Percentiles rank a stretch among this genome's conserved stretches.
Conservation (phyloP, 495 filamentous ascomycete species). For the Penicillium soppii region DNA sequence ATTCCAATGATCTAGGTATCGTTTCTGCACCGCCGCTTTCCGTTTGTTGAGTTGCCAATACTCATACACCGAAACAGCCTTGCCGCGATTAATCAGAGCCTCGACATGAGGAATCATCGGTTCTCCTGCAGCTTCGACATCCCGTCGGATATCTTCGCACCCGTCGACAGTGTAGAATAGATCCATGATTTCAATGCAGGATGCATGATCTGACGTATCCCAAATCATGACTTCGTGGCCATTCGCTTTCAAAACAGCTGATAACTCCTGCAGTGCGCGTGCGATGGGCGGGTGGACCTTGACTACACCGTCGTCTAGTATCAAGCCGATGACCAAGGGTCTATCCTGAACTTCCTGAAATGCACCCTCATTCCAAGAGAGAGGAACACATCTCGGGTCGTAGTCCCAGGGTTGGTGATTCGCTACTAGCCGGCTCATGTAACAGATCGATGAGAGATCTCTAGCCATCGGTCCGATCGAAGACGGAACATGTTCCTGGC, state of each 20-base stretch:
- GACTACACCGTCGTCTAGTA: conserved; percentile 51
- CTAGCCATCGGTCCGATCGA: conserved; percentile 51
- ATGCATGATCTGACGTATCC: conserved; percentile 40
- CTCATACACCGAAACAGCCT: conserved; percentile 52
- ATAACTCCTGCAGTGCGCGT: conserved; percentile 39
- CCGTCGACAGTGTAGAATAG: conserved; percentile 55
- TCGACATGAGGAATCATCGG: conserved; percentile 55
- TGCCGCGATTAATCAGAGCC: conserved; percentile 42
- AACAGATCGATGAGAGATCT: conserved; percentile 38
- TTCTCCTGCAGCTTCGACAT: conserved; percentile 48
- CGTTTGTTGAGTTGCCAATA: conserved; percentile 58
- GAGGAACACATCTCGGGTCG: conserved; percentile 47
- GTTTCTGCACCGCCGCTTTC: conserved; percentile 51
- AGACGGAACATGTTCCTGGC: conserved; percentile 55
- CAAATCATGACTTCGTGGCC: conserved; percentile 52
- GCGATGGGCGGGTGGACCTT: conserved; percentile 49
- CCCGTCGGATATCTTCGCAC: conserved; percentile 52
- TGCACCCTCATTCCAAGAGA: conserved; percentile 43
- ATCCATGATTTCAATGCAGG: conserved; percentile 50
- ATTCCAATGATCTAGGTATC: conserved; percentile 58
- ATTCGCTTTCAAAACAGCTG: conserved; percentile 28
- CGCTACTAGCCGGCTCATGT: conserved; percentile 41
- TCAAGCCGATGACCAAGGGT: conserved; percentile 47
- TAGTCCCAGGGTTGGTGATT: conserved; percentile 40
- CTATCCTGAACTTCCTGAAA: conserved; percentile 40